Base-by-base conservation (phyloP, 371 early-diverging fungal genomes). In the Apophysomyces elegans region DNA sequence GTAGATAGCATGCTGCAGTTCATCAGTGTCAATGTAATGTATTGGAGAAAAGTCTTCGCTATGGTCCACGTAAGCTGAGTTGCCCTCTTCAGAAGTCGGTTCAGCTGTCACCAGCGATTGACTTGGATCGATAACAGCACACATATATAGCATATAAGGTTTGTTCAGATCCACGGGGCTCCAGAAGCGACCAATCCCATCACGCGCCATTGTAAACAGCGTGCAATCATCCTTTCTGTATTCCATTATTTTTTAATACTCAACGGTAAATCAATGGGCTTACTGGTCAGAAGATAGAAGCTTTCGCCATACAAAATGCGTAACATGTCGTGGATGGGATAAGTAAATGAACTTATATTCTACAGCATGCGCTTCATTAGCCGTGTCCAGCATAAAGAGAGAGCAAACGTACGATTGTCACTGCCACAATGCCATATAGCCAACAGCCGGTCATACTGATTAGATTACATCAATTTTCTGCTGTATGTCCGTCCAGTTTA, bases 151-250 rank as follows among this genome's bases (percentile, higher is more conserved):
- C 5, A 69, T 71, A 41, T 84, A 81, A 0, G 84, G 83, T 18
- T 79, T 74, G 4, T 74, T 65, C 0, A 73, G 59, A 56, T 80
- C 73, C 8, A 77, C 76, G 3, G 88, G 89, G n/a, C 86, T 79
- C 93, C 95, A 94, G n/a, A 94, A 82, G 6, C 93, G 83, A 50
- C 90, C 85, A 21, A 91, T 83, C 9, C 88, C 89, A 66, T 93
- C 93, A 21, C 75, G 75, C n/a, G 86, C 81, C 81, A 86, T 84
- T 1, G 95, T 91, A 59, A 92, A 84, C 8, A 94, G 71, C 7
- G 88, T 84, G 60, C 86, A 87, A 32, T 76, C 78, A 1, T 65
- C 61, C 59, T 59, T 39, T 47, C 66, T 46, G 41, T 43, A 32
- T 32, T 64, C 18, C 3, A 62, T 63, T n/a, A 59, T 11, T 12